Percentiles rank a stretch among this genome's conserved stretches.
phyloP scores from a whole-genome alignment of 345 rosid genomes.

The Salix arbutifolia region DNA sequence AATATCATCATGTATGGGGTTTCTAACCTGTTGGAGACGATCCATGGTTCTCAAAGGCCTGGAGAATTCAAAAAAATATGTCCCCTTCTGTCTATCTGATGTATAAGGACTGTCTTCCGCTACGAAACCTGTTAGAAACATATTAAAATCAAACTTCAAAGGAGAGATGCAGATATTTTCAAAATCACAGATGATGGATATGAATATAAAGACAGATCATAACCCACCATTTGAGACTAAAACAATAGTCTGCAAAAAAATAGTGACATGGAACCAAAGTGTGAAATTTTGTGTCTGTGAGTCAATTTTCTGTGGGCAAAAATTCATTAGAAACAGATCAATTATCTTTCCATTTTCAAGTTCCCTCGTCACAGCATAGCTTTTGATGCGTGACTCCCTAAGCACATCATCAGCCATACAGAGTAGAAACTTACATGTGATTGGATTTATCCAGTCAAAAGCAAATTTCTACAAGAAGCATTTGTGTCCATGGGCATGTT shows the following conservation, averaged over 20 bases:
- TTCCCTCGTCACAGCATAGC: not conserved
- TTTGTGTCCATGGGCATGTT: not conserved
- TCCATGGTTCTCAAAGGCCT: slow-evolving; percentile 93
- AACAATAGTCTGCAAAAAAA: not conserved
- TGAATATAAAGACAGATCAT: not conserved
- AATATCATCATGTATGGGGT: slow-evolving; percentile 5
- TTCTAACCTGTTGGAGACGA: slow-evolving; percentile 80
- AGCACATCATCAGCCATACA: not conserved
- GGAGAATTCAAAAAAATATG: slow-evolving; percentile 79
- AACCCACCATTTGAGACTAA: not conserved
- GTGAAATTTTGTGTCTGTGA: not conserved
- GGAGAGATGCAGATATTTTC: not conserved
- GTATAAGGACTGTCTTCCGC: slow-evolving; percentile 89
- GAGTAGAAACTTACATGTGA: not conserved
- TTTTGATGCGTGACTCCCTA: not conserved
- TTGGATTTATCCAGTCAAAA: not conserved
- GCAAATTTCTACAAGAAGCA: not conserved
- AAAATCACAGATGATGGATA: not conserved
- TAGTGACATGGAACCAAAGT: not conserved
- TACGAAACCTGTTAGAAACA: slow-evolving; percentile 53
- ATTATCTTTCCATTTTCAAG: not conserved
- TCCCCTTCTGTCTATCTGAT: slow-evolving; percentile 62
- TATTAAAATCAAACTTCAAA: not conserved
- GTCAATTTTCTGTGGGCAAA: not conserved
- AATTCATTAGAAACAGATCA: not conserved